phyloP scores from a whole-genome alignment of 2,329 filamentous ascomycete genomes.

The Aspergillus persii region DNA sequence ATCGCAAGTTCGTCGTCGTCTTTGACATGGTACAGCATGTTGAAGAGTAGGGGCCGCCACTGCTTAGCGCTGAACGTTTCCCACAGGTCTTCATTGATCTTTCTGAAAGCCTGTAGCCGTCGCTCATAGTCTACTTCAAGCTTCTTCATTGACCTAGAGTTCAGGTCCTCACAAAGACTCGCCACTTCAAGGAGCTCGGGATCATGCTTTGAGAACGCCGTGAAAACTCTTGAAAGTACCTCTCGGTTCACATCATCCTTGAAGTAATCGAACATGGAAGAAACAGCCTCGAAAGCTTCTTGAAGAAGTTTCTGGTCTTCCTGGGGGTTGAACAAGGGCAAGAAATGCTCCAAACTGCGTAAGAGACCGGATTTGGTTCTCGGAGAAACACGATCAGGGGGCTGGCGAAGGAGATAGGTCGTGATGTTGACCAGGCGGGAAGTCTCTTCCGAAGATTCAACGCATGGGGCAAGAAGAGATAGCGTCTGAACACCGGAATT shows the following conservation, averaged over 20 bases:
- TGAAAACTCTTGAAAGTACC: constrained; percentile 69
- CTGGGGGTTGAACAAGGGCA: constrained; percentile 61
- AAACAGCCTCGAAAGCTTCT: constrained; percentile 70
- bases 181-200: constrained; percentile 62
- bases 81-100: constrained; percentile 65
- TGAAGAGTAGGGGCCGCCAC: constrained; percentile 86
- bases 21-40: constrained; percentile 82
- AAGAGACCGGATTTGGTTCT: constrained; percentile 80
- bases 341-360: constrained; percentile 75
- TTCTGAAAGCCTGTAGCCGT: constrained; percentile 72
- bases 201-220: constrained; percentile 66
- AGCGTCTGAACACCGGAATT: constrained; percentile 77
- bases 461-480: constrained; percentile 69
- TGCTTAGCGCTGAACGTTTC: constrained; percentile 63
- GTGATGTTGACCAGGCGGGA: constrained; percentile 77
- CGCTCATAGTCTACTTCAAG: constrained; percentile 86
- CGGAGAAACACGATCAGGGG: constrained; percentile 76
- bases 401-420: constrained; percentile 78
- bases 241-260: constrained; percentile 75
- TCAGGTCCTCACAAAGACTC: constrained; percentile 71
- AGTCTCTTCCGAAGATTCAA: constrained; percentile 62
- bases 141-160: constrained; percentile 69
- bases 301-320: constrained; percentile 59
- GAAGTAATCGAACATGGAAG: constrained; percentile 86
- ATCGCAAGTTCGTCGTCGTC: constrained; percentile 87